These are phyloP conservation scores for Sungouiella thailandica DNA, from an alignment of 805 yeast genomes.

Conservation along the genomic window DNA sequence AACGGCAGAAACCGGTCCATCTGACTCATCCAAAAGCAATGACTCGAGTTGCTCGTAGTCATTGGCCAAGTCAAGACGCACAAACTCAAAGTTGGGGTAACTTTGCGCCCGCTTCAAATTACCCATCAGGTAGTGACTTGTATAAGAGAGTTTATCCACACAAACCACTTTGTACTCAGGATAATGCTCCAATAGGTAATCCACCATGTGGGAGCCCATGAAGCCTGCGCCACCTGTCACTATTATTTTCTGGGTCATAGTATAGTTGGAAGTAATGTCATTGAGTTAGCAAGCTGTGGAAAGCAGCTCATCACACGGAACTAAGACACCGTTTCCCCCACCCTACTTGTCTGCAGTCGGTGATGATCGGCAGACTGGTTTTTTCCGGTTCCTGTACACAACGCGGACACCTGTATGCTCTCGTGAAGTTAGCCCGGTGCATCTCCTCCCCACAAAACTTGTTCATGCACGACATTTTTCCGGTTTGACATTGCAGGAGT, in stretches of 20 bases:
- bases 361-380: too few relatives aligned
- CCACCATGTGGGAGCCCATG: slow-evolving; percentile 46
- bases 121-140: slow-evolving; percentile 29
- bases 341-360: too few relatives aligned
- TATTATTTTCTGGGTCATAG: slow-evolving; percentile 17
- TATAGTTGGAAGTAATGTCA: too few relatives aligned
- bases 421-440: too few relatives aligned
- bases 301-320: too few relatives aligned
- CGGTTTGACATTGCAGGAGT: too few relatives aligned
- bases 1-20: slow-evolving; percentile 26
- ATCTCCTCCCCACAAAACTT: too few relatives aligned
- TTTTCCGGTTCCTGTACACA: too few relatives aligned
- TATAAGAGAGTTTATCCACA: slow-evolving; percentile 45
- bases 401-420: too few relatives aligned
- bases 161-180: slow-evolving; percentile 35
- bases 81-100: slow-evolving; percentile 18
- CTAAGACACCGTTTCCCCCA: too few relatives aligned
- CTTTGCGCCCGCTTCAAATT: slow-evolving; percentile 9
- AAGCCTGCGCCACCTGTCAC: slow-evolving; percentile 59
- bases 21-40: slow-evolving; percentile 10
- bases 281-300: too few relatives aligned
- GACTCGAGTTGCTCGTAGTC: slow-evolving; percentile 16
- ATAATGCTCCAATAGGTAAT: slow-evolving; percentile 25
- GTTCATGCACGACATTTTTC: too few relatives aligned
- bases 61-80: slow-evolving; percentile 33